Base-by-base conservation (phyloP, 2,329 filamentous ascomycete species). In the Aspergillus glaucus region DNA sequence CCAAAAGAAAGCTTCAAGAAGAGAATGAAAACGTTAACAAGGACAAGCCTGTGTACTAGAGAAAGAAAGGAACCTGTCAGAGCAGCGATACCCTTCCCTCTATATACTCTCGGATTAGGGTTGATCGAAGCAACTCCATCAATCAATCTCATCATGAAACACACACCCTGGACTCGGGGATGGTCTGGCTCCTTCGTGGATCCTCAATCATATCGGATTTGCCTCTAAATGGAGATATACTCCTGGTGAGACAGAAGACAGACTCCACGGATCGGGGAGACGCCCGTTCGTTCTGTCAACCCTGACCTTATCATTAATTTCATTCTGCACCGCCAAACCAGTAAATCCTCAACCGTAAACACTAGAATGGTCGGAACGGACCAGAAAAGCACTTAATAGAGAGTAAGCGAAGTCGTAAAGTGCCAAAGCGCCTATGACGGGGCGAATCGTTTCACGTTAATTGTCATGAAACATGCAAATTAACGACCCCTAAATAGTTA, bases 11-110 rank as follows among this genome's bases (percentile, higher is more conserved):
- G 19, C 36, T 22, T 41, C 42, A 45, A 56, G 54, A 47, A 52
- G 51, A 58, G 43, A 45, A 56, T 55, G 46, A 51, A 50, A 59
- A 50, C 51, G 55, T 44, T 43, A 41, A 43, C 47, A 45, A 53
- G 46, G 48, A 36, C 51, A 55, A 55, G 50, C 50, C 54, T 58
- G 55, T 49, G 48, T 54, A 50, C 46, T 49, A 42, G 26, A 10
- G 26, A 43, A 34, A 50, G 42, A 52, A 49, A 36, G 49, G 43
- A 43, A 32, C 34, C n/a, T 7, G 34, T 36, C 34, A 36, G 34
- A 36, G 8, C 26, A 36, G 30, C 9, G 34, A 36, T 15, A 17
- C 5, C 26, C 19, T 19, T 15, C 40, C 28, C 40, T 51, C 54
- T 59, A 59, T 59, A 59, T 59, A 54, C 44, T 17, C 28, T 26